Evolutionary conservation across 805 yeast species (phyloP).

Genomic region (Candida vaughaniae): DNA sequence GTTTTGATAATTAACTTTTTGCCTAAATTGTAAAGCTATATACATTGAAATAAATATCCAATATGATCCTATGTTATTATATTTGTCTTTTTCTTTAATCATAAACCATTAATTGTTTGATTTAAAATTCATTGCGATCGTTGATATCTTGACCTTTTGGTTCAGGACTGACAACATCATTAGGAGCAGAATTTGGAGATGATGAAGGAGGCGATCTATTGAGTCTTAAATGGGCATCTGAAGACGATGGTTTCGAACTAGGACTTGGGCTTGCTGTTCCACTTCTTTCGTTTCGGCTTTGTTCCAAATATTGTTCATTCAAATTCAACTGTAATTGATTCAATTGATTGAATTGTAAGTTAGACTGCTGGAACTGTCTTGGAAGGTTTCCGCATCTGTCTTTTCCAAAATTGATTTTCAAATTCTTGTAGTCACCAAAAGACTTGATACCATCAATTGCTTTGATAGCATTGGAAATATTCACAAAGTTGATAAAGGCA

Average conservation of each 20-base stretch:
- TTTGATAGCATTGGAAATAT: conserved; percentile 85
- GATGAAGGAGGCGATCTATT: background rate
- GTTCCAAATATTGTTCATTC: conserved; percentile 11
- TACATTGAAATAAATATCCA: background rate
- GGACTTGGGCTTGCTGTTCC: conserved; percentile 3
- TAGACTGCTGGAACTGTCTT: conserved; percentile 56
- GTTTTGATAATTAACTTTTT: conserved; percentile 33
- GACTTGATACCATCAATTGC: conserved; percentile 91
- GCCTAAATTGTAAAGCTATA: conserved; percentile 28
- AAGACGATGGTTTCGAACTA: background rate
- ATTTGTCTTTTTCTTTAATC: background rate
- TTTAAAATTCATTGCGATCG: conserved; percentile 6
- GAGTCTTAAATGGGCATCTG: conserved; percentile 5
- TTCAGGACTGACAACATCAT: no score
- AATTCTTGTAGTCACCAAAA: conserved; percentile 56
- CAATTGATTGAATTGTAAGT: conserved; percentile 9
- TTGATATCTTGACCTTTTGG: conserved; percentile 1
- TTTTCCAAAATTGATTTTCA: conserved; percentile 89
- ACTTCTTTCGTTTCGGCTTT: conserved; percentile 2
- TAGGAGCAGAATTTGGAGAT: background rate
- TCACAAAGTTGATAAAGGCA: conserved; percentile 88
- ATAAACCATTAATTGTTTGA: conserved; percentile 9
- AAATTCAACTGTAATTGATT: conserved; percentile 9
- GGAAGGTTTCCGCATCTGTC: conserved; percentile 96
- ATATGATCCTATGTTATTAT: background rate